A percentile compares a stretch with the other conserved stretches of the same genome.
phyloP scores from a whole-genome alignment of 257 asterid species.

The Petrea volubilis region DNA sequence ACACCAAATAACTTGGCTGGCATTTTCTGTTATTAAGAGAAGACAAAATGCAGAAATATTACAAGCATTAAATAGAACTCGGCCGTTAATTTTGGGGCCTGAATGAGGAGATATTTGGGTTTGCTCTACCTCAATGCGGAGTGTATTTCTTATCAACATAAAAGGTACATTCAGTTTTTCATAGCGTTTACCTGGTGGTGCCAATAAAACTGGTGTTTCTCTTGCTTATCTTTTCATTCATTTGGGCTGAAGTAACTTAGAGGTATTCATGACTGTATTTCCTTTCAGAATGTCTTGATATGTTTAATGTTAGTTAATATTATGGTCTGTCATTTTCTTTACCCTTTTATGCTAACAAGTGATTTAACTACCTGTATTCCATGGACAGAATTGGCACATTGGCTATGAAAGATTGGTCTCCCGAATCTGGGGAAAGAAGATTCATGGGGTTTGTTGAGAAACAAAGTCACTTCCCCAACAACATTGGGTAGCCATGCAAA shows the following conservation, averaged over 20 bases:
- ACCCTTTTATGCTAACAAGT: background rate
- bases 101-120: background rate
- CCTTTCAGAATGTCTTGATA: background rate
- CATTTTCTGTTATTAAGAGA: background rate
- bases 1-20: background rate
- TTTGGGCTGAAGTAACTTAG: background rate
- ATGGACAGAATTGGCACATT: conserved; percentile 1
- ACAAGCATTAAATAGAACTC: background rate
- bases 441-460: background rate
- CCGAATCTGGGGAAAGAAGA: background rate
- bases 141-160: background rate
- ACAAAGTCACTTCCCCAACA: background rate
- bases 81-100: background rate
- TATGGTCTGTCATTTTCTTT: background rate
- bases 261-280: background rate
- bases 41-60: background rate
- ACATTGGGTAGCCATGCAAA: background rate
- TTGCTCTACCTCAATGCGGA: background rate
- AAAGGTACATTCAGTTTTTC: background rate
- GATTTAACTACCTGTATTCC: conserved; percentile 12
- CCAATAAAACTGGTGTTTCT: background rate
- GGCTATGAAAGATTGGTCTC: background rate
- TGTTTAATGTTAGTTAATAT: background rate
- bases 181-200: background rate
- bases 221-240: background rate